Evolutionary conservation across 2,329 filamentous ascomycete species (phyloP), one percentile per base, ranked within the genome.

Genomic region (Trichoderma polysporum): DNA sequence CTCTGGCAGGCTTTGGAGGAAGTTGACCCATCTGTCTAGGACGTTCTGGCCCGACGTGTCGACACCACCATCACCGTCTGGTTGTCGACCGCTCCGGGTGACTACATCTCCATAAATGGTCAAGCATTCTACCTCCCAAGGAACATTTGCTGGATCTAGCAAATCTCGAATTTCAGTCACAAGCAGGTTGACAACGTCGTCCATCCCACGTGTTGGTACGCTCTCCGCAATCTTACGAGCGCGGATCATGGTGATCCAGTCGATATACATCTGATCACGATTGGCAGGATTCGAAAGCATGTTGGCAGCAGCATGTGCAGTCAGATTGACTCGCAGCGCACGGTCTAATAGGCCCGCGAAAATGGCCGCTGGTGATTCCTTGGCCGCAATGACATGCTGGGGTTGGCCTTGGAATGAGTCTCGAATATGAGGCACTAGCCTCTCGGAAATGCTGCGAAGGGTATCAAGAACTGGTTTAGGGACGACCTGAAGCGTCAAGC

Each of bases 211-310:
- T 3, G 85, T 85, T 0, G 88, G 88, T 6, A 90, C 82, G 68
- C 84, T 86, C 72, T 90, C 87, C 1, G 87, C 86, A 66, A 90
- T 79, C 74, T 90, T 90, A 54, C 87, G 84, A 10, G 86, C 81
- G 29, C 86, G 82, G 33, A 90, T 86, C 80, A 86, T 86, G 2
- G 83, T 88, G 47, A 93, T 88, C 89, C 94, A 97, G 75, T 99
- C 95, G 59, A 90, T 83, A 82, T 95, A 97, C 95, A 99, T 98
- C 74, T 95, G 91, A 71, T 95, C 93, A 64, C 95, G 88, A 76
- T 97, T 96, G 53, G 92, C 91, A 19, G 93, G 89, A 73, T 94
- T 92, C 8, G 92, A 92, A 13, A 99, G 84, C 86, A 97, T 93
- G 70, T 95, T 96, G 25, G 94, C 94, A 1, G 94, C 93, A 1